Evolutionary conservation across 257 asterid species (phyloP), one percentile per base, ranked within the genome.

Genomic region (Buddleja alternifolia): DNA sequence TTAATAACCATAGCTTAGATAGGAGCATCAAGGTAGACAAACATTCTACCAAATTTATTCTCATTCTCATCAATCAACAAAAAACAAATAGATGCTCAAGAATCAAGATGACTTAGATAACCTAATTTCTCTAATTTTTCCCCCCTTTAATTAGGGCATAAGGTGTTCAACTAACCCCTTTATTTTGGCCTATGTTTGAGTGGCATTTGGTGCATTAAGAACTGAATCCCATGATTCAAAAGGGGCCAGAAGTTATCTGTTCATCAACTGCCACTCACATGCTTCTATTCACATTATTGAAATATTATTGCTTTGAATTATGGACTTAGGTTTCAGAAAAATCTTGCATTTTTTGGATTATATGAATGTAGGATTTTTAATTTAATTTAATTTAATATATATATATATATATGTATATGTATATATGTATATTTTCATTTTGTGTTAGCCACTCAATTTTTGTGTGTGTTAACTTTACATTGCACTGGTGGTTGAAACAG

Each of bases 241-340:
- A 21, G 41, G n/a, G 37, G 57, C 69, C 62, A 46, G 36, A 8
- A 62, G 66, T 66, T 74, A 81, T 56, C 75, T 75, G 79, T 72
- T 75, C 61, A 68, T 78, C 79, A 78, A 78, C 82, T 76, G 70
- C 83, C 76, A 63, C 73, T 79, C 82, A 76, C 82, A 78, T 82
- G 83, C 80, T 66, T 39, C 73, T 63, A 8, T 73, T 41, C 32
- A 36, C 21, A 76, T 66, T 53, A 56, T 74, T 74, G 60, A 24
- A 45, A 42, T 46, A 29, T 60, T 24, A 71, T 70, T 70, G 58
- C 53, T 42, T 54, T 44, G 11, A 50, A 53, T 34, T 52, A 10
- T 65, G 29, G 25, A 34, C 29, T 50, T 67, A 12, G 61, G 11
- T 16, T 39, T 39, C 11, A 4, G 14, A 51, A 29, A 37, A 32